phyloP scores from a whole-genome alignment of 192 early-diverging fungal genomes.

The Backusella tuberculispora region DNA sequence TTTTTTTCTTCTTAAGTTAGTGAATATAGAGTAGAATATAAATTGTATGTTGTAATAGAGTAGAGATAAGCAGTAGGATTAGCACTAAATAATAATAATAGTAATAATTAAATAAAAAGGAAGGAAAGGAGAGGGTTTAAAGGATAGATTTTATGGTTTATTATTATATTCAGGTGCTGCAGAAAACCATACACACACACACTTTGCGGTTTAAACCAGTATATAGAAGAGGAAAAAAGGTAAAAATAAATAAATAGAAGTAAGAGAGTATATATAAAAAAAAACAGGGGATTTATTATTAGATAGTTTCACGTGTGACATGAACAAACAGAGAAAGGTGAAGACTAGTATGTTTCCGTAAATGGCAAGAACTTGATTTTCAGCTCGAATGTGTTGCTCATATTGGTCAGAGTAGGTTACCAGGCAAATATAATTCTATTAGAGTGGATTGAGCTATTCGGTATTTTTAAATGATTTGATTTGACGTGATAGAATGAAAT shows the following conservation, averaged over 20 bases:
- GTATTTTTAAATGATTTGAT: neutral
- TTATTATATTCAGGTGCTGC: neutral
- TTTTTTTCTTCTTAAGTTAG: neutral
- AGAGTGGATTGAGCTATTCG: too few relatives aligned
- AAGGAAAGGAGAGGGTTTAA: neutral
- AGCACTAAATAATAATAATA: neutral
- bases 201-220: neutral
- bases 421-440: too few relatives aligned
- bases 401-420: neutral
- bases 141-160: neutral
- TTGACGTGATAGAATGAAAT: conserved; percentile 5
- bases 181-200: neutral
- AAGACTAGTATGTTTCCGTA: neutral
- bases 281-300: conserved; percentile 25
- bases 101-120: neutral
- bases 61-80: neutral
- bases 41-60: neutral
- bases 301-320: conserved; percentile 20
- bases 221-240: neutral
- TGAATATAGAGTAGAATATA: neutral
- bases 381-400: neutral
- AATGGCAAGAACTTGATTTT: conserved; percentile 7
- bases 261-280: neutral
- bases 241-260: neutral
- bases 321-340: conserved; percentile 13